Percentiles rank a stretch among this genome's conserved stretches.
These are phyloP conservation scores for Umbelopsis sp. DNA, from an alignment of 192 early-diverging fungal genomes.

Conservation along the genomic window DNA sequence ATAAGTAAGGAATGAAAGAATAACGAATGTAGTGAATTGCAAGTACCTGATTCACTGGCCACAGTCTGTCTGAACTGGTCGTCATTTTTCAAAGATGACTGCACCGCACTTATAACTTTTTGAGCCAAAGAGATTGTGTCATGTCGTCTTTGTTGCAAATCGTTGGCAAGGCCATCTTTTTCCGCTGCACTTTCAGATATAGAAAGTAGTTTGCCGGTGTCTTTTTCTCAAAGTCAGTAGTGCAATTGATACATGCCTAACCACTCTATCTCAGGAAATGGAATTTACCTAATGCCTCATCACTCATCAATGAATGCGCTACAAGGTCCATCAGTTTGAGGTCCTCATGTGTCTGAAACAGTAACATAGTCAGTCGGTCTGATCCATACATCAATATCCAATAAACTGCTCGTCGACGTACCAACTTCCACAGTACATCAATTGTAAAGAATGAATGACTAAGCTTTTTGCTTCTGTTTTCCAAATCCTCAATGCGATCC, in stretches of 20 bases:
- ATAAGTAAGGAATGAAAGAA: background rate
- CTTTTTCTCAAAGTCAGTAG: background rate
- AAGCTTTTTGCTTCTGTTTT: background rate
- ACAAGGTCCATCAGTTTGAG: background rate
- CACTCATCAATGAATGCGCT: background rate
- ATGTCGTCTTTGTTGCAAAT: background rate
- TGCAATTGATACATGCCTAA: background rate
- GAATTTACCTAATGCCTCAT: background rate
- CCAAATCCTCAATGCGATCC: background rate
- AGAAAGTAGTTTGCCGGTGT: background rate
- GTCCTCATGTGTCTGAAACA: background rate
- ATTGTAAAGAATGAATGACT: background rate
- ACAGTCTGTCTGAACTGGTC: background rate
- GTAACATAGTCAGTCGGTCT: background rate
- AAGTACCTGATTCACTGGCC: background rate
- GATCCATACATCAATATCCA: background rate
- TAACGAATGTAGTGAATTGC: too few relatives aligned
- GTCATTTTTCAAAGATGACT: background rate
- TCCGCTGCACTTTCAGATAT: background rate
- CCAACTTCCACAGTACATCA: constrained; percentile 13
- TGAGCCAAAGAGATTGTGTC: background rate
- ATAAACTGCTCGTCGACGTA: background rate
- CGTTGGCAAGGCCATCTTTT: background rate
- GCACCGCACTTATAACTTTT: constrained; percentile 1
- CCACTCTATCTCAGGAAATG: background rate